Base-by-base conservation (phyloP, 2,329 filamentous ascomycete genomes). In the Botryotinia calthae region DNA sequence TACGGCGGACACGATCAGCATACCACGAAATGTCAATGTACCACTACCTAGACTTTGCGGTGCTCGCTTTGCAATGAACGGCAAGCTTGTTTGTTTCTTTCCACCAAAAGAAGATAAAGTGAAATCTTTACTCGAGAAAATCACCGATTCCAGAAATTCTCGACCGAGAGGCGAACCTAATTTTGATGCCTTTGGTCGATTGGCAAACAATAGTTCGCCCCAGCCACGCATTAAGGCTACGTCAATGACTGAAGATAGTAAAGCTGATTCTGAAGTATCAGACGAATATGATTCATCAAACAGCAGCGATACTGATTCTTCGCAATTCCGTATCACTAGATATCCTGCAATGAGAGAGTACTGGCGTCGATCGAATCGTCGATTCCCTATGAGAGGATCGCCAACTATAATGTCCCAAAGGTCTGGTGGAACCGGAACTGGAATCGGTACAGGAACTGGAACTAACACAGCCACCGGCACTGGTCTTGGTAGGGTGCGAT, bases 31-130 rank as follows among this genome's bases (percentile, higher is more conserved):
- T 76, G 84, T 78, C n/a, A 81, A 86, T 81, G 87, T 89, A 20
- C 88, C 88, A 0, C 82, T 86, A 31, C 88, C 87, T 3, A 84
- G 88, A 61, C 85, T 85, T 10, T 91, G 89, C 75, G 89, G 89
- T 58, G 88, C 87, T 59, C 83, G 87, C 9, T 91, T 90, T 76
- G 87, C 88, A 14, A 86, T 86, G 54, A 88, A 89, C 77, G 90
- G 90, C 12, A 86, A 86, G 58, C 82, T 92, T 1, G 85, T 90
- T 8, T 91, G 89, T 78, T 92, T 92, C 81, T 92, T 92, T 77
- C 89, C 89, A 2, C 89, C 89, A 0, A 91, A 90, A 76, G 89
- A 91, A 76, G 83, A 81, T 83, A 86, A 86, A 76, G 85, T 84
- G 4, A 83, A 83, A 70, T 86, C 83, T 40, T 82, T 86, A 61